phyloP scores from a whole-genome alignment of 2,329 filamentous ascomycete species.

The Beauveria sp. region DNA sequence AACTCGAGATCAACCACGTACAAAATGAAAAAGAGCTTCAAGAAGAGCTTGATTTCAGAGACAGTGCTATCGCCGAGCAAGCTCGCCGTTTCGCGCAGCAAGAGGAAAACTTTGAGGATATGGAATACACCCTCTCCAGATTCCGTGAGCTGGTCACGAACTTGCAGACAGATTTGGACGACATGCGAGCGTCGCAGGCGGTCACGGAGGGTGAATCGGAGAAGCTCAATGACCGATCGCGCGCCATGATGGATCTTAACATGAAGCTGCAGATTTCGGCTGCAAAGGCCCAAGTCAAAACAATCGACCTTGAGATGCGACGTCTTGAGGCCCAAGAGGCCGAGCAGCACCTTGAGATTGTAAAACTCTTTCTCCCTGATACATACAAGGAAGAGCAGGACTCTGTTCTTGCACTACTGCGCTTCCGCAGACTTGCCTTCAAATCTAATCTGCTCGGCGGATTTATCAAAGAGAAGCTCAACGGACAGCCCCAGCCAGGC shows the following conservation, averaged over 20 bases:
- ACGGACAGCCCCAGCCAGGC: constrained; percentile 56
- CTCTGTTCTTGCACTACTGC: constrained; percentile 78
- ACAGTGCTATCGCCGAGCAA: constrained; percentile 77
- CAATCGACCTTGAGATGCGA: constrained; percentile 82
- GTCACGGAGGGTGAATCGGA: constrained; percentile 90
- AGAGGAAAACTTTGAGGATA: constrained; percentile 72
- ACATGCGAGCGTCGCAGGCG: constrained; percentile 85
- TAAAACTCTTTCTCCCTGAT: constrained; percentile 83
- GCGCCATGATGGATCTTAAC: constrained; percentile 95
- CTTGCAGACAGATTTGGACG: constrained; percentile 78
- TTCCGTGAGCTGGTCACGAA: constrained; percentile 85
- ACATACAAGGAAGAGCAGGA: constrained; percentile 73
- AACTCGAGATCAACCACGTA: constrained; percentile 86
- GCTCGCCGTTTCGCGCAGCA: constrained; percentile 64
- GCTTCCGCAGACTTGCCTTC: constrained; percentile 81
- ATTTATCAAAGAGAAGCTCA: constrained; percentile 72
- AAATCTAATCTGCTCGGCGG: constrained; percentile 74
- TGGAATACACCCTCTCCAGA: constrained; percentile 80
- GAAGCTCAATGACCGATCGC: constrained; percentile 78
- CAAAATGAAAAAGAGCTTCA: constrained; percentile 93
- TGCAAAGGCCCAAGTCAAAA: constrained; percentile 86
- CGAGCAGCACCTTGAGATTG: constrained; percentile 77
- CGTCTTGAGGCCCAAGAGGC: constrained; percentile 85
- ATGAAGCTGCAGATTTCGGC: constrained; percentile 87
- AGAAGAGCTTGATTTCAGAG: constrained; percentile 84